Evolutionary conservation across 495 filamentous ascomycete genomes (phyloP).

Genomic region (Aspergillus saccharolyticus): DNA sequence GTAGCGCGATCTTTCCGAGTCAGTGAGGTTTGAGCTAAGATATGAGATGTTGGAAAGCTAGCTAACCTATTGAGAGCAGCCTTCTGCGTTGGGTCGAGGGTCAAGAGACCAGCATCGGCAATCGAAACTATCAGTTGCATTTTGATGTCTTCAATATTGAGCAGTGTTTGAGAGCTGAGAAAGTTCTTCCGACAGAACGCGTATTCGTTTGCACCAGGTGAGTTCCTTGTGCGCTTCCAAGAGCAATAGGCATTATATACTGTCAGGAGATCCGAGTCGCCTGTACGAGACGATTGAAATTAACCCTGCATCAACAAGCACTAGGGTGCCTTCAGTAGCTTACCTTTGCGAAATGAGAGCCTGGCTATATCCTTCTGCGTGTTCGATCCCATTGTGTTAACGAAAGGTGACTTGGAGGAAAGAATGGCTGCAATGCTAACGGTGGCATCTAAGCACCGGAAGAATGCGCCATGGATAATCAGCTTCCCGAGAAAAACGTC

Average conservation of each 20-base stretch:
- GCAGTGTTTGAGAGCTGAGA: constrained; percentile 73
- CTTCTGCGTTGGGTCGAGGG: constrained; percentile 64
- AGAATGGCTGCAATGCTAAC: constrained; percentile 88
- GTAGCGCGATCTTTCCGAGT: constrained; percentile 38
- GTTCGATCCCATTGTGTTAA: constrained; percentile 74
- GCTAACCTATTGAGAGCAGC: constrained; percentile 53
- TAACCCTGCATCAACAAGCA: background rate
- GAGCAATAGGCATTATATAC: constrained; percentile 87
- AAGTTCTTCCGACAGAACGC: constrained; percentile 92
- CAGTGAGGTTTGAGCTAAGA: constrained; percentile 24
- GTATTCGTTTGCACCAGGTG: constrained; percentile 60
- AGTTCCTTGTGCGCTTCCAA: constrained; percentile 76
- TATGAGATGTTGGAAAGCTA: constrained; percentile 1
- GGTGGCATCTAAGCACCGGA: constrained; percentile 83
- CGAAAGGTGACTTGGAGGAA: constrained; percentile 91
- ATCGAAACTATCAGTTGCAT: constrained; percentile 78
- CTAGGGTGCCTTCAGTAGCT: background rate
- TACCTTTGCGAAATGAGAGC: constrained; percentile 66
- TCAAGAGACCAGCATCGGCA: constrained; percentile 75
- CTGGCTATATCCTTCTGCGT: constrained; percentile 73
- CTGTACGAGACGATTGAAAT: constrained; percentile 23
- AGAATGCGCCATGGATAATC: constrained; percentile 74
- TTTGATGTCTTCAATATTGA: constrained; percentile 91
- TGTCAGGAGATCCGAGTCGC: constrained; percentile 87
- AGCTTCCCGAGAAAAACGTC: constrained; percentile 95